phyloP scores from a whole-genome alignment of 2,329 filamentous ascomycete species.

The Aspergillus intermedius region DNA sequence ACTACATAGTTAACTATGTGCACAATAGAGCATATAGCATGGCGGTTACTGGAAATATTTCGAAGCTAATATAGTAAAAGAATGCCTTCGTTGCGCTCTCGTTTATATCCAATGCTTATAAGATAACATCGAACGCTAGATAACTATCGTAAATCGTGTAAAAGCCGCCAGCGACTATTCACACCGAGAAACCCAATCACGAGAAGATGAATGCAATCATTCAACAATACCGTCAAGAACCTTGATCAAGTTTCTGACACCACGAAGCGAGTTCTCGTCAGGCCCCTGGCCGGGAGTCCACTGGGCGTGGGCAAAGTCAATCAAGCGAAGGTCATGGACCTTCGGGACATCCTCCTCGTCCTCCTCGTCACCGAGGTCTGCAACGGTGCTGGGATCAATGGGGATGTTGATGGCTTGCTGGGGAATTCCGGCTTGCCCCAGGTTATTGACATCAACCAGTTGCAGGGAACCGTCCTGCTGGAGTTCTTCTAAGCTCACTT shows the following conservation, averaged over 20 bases:
- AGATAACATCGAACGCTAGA: neutral
- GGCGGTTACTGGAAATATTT: neutral
- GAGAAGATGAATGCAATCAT: neutral
- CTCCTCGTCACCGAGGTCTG: conserved; percentile 43
- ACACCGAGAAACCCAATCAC: neutral
- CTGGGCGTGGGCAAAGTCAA: conserved; percentile 90
- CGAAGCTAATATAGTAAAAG: neutral
- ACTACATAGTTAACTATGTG: neutral
- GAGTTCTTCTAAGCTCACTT: conserved; percentile 23
- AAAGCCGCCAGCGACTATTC: neutral
- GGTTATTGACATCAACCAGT: conserved; percentile 25
- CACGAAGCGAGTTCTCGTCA: conserved; percentile 74
- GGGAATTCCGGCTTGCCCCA: conserved; percentile 21
- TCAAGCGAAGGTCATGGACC: conserved; percentile 75
- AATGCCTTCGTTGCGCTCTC: no score
- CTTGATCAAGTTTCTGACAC: conserved; percentile 63
- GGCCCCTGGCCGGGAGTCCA: conserved; percentile 77
- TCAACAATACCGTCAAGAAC: conserved; percentile 61
- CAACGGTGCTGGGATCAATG: conserved; percentile 31
- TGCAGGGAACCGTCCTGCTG: conserved; percentile 26
- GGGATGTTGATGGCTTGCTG: conserved; percentile 30
- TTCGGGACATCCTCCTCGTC: conserved; percentile 55
- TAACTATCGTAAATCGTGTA: neutral
- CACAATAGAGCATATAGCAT: neutral
- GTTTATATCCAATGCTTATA: neutral